phyloP scores from a whole-genome alignment of 768 basidiomycete species.

The Rhodotorula kratochvilovae region DNA sequence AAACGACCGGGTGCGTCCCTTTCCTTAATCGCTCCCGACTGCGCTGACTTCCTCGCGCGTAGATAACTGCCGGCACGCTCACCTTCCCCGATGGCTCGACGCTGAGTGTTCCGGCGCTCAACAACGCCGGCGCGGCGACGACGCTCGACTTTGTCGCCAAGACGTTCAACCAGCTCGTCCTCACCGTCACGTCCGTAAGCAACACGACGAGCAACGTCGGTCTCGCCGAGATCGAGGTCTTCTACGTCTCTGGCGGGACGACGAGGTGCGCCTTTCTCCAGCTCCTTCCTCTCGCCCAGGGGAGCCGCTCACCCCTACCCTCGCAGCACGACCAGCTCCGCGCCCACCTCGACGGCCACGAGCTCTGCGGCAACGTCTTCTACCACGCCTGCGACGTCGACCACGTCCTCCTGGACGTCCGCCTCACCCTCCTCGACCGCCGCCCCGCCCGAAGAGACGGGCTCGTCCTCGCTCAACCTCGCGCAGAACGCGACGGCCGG shows the following conservation, averaged over 20 bases:
- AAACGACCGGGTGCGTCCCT: not conserved
- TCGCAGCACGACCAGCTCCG: not conserved
- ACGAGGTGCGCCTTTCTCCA: not conserved
- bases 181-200: constrained; percentile 9
- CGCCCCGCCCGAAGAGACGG: not conserved
- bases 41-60: not conserved
- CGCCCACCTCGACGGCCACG: not conserved
- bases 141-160: constrained; percentile 2
- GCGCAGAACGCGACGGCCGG: not conserved
- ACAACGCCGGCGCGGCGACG: constrained; percentile 28
- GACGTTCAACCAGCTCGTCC: not conserved
- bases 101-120: not conserved
- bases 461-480: not conserved
- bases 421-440: not conserved
- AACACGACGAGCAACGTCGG: constrained; percentile 18
- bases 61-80: constrained; percentile 12
- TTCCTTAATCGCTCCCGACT: too few species aligned
- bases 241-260: not conserved
- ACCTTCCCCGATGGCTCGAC: constrained; percentile 21
- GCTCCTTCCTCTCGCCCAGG: not conserved
- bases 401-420: too few species aligned
- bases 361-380: not conserved
- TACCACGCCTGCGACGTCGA: too few species aligned
- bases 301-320: too few species aligned
- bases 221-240: constrained; percentile 15